Base-by-base conservation (phyloP, 2,329 filamentous ascomycete genomes). In the Chalaropsis ovoidea region DNA sequence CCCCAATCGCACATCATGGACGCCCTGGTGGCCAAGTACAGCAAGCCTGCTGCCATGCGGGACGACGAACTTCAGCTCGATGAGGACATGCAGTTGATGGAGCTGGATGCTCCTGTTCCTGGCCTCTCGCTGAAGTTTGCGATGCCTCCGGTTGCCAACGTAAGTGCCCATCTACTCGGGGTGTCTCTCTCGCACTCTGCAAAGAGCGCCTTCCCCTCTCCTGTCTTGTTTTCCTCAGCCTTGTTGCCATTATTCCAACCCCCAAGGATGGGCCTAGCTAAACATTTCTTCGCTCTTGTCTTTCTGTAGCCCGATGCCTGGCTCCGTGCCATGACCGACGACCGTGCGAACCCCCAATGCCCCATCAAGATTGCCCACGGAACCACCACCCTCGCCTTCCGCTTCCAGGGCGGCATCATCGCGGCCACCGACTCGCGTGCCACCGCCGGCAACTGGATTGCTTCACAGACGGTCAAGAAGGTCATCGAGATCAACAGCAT, bases 321-420 rank as follows among this genome's bases (percentile, higher is more conserved):
- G 88, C 90, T 99, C 73, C 92, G 94, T 75, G 90, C 94, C 71
- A 90, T 90, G 77, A 97, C 94, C 71, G 94, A 99, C 80, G 94
- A 99, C 83, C 87, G 92, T 77, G 87, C 91, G 72, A 99, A 99
- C 81, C 91, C 94, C 68, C 86, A 89, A 78, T 96, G 92, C 78
- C 94, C 94, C 71, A 99, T 99, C 84, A 99, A 99, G 84, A 92
- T 99, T 73, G 94, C 94, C 69, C 94, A 99, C 84, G 94, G 94
- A 75, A 99, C 94, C 68, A 99, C 94, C 67, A 99, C 94, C 63
- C 86, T 99, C 69, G 93, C 92, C 69, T 99, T 99, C 83, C 87
- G 93, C 75, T 99, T 97, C 83, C 86, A 97, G 79, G 92, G 92
- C 73, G 94, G 94, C 75, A 97, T 99, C 78, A 95, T 99, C 74